Evolutionary conservation across 176 grass and related monocot species (phyloP).

Genomic region (Carex cristatella): DNA sequence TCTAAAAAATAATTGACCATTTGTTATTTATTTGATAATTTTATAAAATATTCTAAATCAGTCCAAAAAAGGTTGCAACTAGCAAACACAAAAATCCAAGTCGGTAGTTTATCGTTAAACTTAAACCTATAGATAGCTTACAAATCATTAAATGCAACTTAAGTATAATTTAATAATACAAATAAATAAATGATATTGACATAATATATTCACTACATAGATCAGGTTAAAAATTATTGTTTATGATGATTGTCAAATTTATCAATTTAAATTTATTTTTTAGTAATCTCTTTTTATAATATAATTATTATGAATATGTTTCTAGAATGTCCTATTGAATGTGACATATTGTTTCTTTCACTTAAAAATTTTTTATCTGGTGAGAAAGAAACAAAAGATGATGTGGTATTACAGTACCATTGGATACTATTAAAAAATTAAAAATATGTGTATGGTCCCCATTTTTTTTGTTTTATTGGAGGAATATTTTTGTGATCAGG

Average conservation of each 20-base stretch:
- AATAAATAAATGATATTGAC: not conserved
- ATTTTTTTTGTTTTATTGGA: not conserved
- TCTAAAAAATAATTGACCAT: not conserved
- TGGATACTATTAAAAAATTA: not conserved
- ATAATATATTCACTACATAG: not conserved
- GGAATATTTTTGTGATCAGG: not conserved
- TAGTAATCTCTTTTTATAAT: not conserved
- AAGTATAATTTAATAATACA: not conserved
- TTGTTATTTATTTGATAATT: not conserved
- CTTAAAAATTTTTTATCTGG: not conserved
- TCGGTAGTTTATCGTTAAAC: not conserved
- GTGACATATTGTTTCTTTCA: constrained; percentile 16
- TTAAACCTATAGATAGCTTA: not conserved
- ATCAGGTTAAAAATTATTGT: not conserved
- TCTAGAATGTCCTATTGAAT: not conserved
- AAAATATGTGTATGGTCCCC: not conserved
- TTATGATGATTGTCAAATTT: not conserved
- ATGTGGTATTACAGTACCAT: not conserved
- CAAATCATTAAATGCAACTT: not conserved
- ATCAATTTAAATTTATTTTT: not conserved
- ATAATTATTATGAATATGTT: not conserved
- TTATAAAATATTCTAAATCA: not conserved
- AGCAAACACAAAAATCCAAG: not conserved
- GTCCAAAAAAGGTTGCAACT: not conserved
- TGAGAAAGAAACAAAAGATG: not conserved